Conservation (phyloP, 805 yeast species). For the Pichia paraexigua region DNA sequence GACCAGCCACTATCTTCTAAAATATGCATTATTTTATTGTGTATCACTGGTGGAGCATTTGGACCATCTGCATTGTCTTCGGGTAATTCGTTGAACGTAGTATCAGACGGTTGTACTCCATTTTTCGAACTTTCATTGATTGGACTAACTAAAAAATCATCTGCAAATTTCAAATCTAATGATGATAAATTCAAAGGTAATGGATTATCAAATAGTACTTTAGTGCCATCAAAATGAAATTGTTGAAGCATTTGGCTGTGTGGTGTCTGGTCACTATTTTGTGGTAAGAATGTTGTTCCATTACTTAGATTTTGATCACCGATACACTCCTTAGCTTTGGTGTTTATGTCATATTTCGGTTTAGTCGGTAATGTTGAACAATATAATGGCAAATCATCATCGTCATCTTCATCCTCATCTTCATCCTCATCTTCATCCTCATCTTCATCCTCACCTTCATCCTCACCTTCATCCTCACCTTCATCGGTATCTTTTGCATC, state of each 20-base stretch:
- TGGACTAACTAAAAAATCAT: not conserved
- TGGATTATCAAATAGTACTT: not conserved
- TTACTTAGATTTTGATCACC: not conserved
- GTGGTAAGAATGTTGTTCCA: not conserved
- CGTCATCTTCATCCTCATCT: not conserved
- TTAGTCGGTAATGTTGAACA: not conserved
- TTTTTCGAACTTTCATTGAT: not conserved
- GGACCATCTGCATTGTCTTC: not conserved
- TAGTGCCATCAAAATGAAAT: not conserved
- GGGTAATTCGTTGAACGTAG: not conserved
- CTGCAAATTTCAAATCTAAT: not conserved
- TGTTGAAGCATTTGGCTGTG: not conserved
- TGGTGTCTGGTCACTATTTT: not conserved
- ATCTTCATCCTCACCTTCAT: not conserved
- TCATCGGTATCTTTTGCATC: too few species aligned
- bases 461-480: not conserved
- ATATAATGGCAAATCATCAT: not conserved
- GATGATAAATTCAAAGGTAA: not conserved
- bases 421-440: not conserved
- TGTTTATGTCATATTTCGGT: not conserved
- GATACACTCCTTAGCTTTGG: not conserved
- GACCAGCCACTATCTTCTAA: slow-evolving; percentile 27
- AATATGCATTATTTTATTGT: slow-evolving; percentile 21
- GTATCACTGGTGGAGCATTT: slow-evolving; percentile 7
- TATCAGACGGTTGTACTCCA: not conserved